Evolutionary conservation across 495 filamentous ascomycete species (phyloP).

Genomic region (Penicillium dipodomyicola): DNA sequence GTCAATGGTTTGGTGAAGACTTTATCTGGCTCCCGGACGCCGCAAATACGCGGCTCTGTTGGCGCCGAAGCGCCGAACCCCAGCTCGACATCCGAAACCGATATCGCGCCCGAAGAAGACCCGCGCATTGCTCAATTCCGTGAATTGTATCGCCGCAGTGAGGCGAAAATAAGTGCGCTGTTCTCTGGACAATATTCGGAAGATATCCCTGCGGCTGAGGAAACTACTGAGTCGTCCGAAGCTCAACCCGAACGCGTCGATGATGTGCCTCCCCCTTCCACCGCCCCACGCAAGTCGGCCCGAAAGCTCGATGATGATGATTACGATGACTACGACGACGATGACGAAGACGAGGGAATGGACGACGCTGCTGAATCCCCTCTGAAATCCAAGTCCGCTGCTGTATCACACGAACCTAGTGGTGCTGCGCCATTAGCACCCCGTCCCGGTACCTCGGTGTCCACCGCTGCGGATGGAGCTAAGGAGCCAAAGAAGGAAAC

Average conservation of each 20-base stretch:
- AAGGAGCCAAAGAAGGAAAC: slow-evolving; percentile 58
- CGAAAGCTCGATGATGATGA: slow-evolving; percentile 81
- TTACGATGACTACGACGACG: slow-evolving; percentile 70
- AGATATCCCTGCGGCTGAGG: slow-evolving; percentile 32
- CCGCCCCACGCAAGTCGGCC: slow-evolving; percentile 58
- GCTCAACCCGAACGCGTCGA: slow-evolving; percentile 39
- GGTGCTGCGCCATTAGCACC: slow-evolving; percentile 30
- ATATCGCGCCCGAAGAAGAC: slow-evolving; percentile 61
- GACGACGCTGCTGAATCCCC: slow-evolving; percentile 52
- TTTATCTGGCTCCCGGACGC: slow-evolving; percentile 48
- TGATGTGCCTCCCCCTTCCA: slow-evolving; percentile 34
- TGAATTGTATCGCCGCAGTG: slow-evolving; percentile 56
- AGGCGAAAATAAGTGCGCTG: slow-evolving; percentile 57
- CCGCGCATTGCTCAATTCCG: slow-evolving; percentile 59
- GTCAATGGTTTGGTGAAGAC: slow-evolving; percentile 49
- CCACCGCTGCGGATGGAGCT: slow-evolving; percentile 28
- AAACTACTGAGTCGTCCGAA: slow-evolving; percentile 28
- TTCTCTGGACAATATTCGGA: slow-evolving; percentile 51
- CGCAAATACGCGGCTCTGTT: slow-evolving; percentile 49
- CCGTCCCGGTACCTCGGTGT: slow-evolving; percentile 30
- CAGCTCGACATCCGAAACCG: slow-evolving; percentile 49
- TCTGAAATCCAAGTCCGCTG: slow-evolving; percentile 57
- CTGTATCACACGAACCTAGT: slow-evolving; percentile 38
- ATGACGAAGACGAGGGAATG: slow-evolving; percentile 75
- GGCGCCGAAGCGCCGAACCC: slow-evolving; percentile 48